Evolutionary conservation across 768 basidiomycete genomes (phyloP).

Genomic region (Hericium rajendrae): DNA sequence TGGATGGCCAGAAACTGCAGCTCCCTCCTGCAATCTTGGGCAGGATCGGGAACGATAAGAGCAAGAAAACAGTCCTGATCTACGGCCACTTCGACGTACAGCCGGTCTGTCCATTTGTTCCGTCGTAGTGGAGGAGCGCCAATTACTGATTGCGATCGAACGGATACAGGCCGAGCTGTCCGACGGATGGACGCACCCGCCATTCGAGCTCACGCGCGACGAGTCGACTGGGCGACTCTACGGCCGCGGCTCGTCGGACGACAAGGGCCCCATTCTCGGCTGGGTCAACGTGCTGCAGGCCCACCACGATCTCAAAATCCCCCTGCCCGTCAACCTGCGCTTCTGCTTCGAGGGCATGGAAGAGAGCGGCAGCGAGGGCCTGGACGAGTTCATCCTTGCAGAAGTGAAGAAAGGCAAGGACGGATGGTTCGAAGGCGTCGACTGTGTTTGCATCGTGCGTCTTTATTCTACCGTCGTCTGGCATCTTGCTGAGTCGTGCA

Average conservation of each 20-base stretch:
- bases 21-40: conserved; percentile 84
- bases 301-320: conserved; percentile 52
- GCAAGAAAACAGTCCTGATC: conserved; percentile 87
- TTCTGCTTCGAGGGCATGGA: conserved; percentile 98
- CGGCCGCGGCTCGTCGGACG: conserved; percentile 83
- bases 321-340: conserved; percentile 81
- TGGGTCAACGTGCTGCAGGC: conserved; percentile 90
- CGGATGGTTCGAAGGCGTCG: conserved; percentile 79
- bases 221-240: conserved; percentile 52
- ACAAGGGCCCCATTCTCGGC: conserved; percentile 83
- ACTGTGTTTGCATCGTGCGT: conserved; percentile 87
- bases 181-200: conserved; percentile 87
- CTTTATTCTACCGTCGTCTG: neutral
- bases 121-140: no score
- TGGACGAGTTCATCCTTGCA: conserved; percentile 74
- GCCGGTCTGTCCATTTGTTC: conserved; percentile 42
- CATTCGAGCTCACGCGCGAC: conserved; percentile 60
- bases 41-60: conserved; percentile 68
- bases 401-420: conserved; percentile 58
- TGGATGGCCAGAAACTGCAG: conserved; percentile 61
- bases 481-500: neutral
- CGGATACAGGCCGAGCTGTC: conserved; percentile 28
- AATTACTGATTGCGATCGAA: neutral
- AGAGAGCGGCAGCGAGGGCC: conserved; percentile 84
- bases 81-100: conserved; percentile 98